These are phyloP conservation scores for Athelia psychrophila DNA, from an alignment of 1,284 basidiomycete species.

Conservation along the genomic window DNA sequence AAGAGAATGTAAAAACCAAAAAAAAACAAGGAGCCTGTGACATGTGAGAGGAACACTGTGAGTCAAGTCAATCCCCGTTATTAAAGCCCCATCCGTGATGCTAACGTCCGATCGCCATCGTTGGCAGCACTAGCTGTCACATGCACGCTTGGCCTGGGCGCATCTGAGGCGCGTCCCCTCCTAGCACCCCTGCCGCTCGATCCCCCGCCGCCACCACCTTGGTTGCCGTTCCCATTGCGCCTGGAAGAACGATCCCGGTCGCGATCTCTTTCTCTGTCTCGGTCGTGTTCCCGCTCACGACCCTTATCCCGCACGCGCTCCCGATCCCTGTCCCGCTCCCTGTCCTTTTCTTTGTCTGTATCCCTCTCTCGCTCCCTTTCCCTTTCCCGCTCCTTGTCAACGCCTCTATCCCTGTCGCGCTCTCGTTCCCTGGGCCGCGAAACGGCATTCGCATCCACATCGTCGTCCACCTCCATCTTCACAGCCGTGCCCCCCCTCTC, in stretches of 20 bases:
- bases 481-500: conserved; percentile 29
- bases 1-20: neutral
- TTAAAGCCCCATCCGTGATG: conserved; percentile 73
- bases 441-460: conserved; percentile 34
- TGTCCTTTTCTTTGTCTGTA: conserved; percentile 2
- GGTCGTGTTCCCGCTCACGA: conserved; percentile 9
- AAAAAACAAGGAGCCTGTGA: neutral
- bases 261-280: conserved; percentile 29
- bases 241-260: conserved; percentile 29
- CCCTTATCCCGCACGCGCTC: neutral
- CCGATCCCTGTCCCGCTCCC: neutral
- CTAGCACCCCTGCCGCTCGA: conserved; percentile 18
- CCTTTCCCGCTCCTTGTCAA: conserved; percentile 28
- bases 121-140: neutral
- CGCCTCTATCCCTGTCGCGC: conserved; percentile 30
- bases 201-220: conserved; percentile 19
- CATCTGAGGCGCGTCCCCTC: neutral
- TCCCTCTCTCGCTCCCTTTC: conserved; percentile 22
- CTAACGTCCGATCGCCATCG: conserved; percentile 71
- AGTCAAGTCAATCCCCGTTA: conserved; percentile 1
- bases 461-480: conserved; percentile 64
- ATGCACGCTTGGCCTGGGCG: conserved; percentile 14
- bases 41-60: neutral
- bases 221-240: conserved; percentile 27
- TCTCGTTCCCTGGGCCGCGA: conserved; percentile 33